phyloP scores from a whole-genome alignment of 2,329 filamentous ascomycete species.

The Fusarium udum region DNA sequence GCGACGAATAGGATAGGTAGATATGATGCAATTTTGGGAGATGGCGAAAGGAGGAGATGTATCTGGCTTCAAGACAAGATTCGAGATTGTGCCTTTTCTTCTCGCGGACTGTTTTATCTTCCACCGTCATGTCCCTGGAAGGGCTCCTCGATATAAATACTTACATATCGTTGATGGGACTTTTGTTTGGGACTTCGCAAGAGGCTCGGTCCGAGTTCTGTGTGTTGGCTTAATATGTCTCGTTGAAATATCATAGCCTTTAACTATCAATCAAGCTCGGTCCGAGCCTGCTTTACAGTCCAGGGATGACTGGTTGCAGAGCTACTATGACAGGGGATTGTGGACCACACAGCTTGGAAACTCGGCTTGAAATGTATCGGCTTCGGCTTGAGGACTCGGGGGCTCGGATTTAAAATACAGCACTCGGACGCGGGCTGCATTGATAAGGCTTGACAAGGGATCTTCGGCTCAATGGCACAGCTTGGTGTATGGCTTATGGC shows the following conservation, averaged over 20 bases:
- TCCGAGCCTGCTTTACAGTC: neutral
- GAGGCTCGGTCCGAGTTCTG: neutral
- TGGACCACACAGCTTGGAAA: neutral
- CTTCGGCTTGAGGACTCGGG: neutral
- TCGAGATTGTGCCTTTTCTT: neutral
- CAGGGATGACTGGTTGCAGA: fast-evolving
- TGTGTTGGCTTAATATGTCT: no score
- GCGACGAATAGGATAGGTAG: fast-evolving
- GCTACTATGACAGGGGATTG: fast-evolving
- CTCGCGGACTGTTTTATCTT: fast-evolving
- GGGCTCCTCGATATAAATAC: neutral
- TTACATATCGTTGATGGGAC: neutral
- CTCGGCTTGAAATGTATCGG: neutral
- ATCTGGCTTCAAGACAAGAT: neutral
- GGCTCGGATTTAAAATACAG: neutral
- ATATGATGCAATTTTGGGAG: neutral
- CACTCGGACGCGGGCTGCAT: neutral
- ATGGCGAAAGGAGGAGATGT: neutral
- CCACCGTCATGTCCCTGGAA: neutral
- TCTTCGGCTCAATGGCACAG: neutral
- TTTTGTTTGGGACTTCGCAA: neutral
- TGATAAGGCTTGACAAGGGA: neutral
- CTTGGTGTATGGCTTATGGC: neutral
- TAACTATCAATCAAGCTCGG: no score
- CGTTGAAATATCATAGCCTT: no score